These are phyloP conservation scores for Curvularia sp. DNA, from an alignment of 2,329 filamentous ascomycete species.

Conservation along the genomic window DNA sequence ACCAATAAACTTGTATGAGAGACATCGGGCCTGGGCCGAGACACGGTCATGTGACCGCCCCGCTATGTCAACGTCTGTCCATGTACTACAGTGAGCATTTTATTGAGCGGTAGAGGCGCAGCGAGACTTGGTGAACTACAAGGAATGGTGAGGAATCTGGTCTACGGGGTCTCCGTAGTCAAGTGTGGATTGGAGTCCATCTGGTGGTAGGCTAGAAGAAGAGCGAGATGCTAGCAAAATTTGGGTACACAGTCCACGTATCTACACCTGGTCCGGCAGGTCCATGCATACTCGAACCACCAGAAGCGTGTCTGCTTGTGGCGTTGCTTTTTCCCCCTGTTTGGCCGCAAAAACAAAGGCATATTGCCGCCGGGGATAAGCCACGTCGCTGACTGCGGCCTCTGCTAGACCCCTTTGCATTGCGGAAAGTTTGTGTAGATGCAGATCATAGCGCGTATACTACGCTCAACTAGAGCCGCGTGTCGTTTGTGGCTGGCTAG, in stretches of 20 bases:
- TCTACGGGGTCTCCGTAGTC: neutral
- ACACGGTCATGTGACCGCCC: neutral
- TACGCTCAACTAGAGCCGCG: neutral
- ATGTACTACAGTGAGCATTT: too few relatives aligned
- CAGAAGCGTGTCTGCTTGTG: neutral
- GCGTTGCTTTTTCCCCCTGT: neutral
- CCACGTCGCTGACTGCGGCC: neutral
- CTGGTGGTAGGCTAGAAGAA: neutral
- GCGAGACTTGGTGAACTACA: neutral
- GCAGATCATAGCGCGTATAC: neutral
- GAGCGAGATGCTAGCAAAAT: neutral
- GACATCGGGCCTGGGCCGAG: slow-evolving; percentile 3
- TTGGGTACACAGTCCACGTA: too few relatives aligned
- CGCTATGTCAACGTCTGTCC: neutral
- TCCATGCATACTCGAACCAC: neutral
- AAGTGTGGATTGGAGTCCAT: neutral
- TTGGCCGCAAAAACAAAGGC: neutral
- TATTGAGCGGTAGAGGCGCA: neutral
- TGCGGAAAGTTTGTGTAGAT: neutral
- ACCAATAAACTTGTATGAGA: slow-evolving; percentile 9
- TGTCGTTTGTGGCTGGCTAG: neutral
- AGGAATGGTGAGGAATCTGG: too few relatives aligned
- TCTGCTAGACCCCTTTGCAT: neutral
- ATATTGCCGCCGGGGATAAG: neutral
- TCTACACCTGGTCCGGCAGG: neutral